Base-by-base conservation (phyloP, 1,139 yeast species). In the Blastobotrys illinoisensis region DNA sequence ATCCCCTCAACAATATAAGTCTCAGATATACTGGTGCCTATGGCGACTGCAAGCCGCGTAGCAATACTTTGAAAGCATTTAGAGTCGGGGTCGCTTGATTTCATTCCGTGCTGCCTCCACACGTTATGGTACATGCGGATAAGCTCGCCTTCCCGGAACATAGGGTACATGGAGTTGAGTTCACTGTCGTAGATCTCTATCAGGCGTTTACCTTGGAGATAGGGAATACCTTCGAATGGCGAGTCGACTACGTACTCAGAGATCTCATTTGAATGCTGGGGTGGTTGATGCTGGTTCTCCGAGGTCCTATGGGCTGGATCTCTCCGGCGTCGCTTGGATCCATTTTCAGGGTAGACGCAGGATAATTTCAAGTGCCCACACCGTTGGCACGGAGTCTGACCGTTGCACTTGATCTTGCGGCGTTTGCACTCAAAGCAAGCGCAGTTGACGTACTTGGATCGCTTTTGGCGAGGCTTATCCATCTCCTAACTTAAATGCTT, bases 141-240 rank as follows among this genome's bases (percentile, higher is more conserved):
- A 24, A 63, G 48, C 32, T 61, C 63, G 9, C 62, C 58, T 13
- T 58, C 62, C 19, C 58, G 58, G 54, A 64, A 64, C 24, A 64
- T 56, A 1, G 67, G 67, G 43, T 61, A 64, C 61, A 64, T 56
- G 51, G 63, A 56, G 51, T 63, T 62, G 23, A 64, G 59, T 50
- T 64, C 67, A 16, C 54, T 48, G 46, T 64, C 67, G 51, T 60
- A 64, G 6, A 59, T 57, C 19, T 58, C 57, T 7, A 64, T 51
- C 24, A 60, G 45, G n/a, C 44, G 46, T 18, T 48, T 51, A 5
- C 64, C 65, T 9, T 56, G 61, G 4, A 48, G 46, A 21, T 47
- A 53, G 21, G 54, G 51, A n/a, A 60, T 55, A 5, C 62, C 63
- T n/a, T 32, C 40, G 16, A 32, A 44, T 48, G 47, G 11, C 56